Conservation (phyloP, 371 early-diverging fungal species). For the Funneliformis caledonium region DNA sequence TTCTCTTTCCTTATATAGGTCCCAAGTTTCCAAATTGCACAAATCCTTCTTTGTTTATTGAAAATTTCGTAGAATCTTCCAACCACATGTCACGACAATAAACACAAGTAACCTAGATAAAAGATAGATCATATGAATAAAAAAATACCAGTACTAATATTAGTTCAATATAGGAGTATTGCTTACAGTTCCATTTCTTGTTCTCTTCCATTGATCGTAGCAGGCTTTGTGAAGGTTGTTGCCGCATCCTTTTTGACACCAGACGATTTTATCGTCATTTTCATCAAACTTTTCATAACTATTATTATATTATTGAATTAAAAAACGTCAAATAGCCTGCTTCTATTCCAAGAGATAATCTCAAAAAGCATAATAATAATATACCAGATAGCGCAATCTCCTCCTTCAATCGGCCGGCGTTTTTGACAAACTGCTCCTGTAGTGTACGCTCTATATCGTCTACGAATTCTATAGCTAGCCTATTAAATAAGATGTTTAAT, state of each 20-base stretch:
- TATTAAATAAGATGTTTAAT: neutral
- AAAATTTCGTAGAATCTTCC: neutral
- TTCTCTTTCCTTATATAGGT: neutral
- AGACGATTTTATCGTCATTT: neutral
- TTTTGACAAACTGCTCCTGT: neutral
- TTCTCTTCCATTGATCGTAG: neutral
- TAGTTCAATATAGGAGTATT: neutral
- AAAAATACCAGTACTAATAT: neutral
- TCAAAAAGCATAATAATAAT: neutral
- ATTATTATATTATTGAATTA: neutral
- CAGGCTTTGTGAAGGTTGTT: conserved; percentile 18
- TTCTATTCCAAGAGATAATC: neutral
- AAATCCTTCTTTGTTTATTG: neutral
- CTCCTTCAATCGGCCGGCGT: conserved; percentile 15
- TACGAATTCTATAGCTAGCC: neutral
- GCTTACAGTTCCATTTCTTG: too few species aligned
- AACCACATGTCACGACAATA: neutral
- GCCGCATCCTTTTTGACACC: conserved; percentile 10
- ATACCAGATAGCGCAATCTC: conserved; percentile 13
- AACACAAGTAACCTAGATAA: conserved; percentile 1
- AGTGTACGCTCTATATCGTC: neutral
- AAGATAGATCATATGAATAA: neutral
- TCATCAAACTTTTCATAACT: neutral
- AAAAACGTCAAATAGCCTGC: neutral
- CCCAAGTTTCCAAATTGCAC: neutral